These are phyloP conservation scores for Wallacemonas sp. DNA, from an alignment of 208 protist species.

Conservation along the genomic window DNA sequence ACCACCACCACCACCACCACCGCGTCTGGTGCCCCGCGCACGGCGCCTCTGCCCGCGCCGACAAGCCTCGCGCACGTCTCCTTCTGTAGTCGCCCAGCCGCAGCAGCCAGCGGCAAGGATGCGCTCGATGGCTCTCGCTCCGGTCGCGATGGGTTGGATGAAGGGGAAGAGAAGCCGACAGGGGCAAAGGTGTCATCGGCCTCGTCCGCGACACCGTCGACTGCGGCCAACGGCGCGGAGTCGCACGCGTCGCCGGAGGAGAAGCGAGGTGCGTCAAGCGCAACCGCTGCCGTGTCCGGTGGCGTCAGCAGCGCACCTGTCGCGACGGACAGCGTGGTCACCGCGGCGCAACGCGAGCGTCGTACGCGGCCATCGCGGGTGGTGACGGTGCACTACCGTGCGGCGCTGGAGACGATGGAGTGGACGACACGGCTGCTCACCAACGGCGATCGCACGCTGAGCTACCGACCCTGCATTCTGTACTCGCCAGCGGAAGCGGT, in stretches of 20 bases:
- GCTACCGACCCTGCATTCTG: constrained; percentile 33
- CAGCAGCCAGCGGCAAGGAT: constrained; percentile 51
- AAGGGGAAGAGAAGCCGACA: no score
- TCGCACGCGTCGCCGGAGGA: no score
- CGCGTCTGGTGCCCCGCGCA: constrained; percentile 13
- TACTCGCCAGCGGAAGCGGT: constrained; percentile 77
- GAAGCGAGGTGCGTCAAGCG: no score
- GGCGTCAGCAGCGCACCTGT: neutral
- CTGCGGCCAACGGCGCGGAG: neutral
- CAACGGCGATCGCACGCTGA: constrained; percentile 23
- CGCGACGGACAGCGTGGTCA: neutral
- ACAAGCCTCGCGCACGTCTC: constrained; percentile 61
- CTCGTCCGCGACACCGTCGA: no score
- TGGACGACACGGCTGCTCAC: constrained; percentile 51
- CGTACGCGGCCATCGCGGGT: constrained; percentile 17
- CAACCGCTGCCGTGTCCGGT: no score
- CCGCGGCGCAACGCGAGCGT: constrained; percentile 16
- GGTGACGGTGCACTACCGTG: constrained; percentile 48
- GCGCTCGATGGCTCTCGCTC: constrained; percentile 30
- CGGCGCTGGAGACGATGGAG: constrained; percentile 78
- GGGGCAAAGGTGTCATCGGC: no score
- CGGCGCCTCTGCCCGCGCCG: constrained; percentile 20
- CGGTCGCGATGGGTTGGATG: no score
- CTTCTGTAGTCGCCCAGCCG: constrained; percentile 64
- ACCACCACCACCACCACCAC: constrained; percentile 16